phyloP scores from a whole-genome alignment of 306 rosid species.

The Gleditsia sinensis region DNA sequence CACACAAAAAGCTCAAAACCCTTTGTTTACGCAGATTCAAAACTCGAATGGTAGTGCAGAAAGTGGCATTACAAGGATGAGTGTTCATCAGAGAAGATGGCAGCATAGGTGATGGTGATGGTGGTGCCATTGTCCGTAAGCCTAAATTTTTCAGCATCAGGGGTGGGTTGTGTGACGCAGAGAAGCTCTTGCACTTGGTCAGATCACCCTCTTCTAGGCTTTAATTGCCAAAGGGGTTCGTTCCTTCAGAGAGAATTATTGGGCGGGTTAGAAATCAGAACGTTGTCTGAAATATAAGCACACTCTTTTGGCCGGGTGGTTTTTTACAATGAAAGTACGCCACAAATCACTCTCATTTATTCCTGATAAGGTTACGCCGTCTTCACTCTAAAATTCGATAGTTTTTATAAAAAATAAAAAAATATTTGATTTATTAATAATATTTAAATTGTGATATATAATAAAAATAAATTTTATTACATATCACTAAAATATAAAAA shows the following conservation, averaged over 20 bases:
- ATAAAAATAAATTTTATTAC: too few relatives aligned
- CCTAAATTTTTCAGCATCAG: constrained; percentile 10
- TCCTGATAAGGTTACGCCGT: too few relatives aligned
- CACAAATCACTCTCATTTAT: too few relatives aligned
- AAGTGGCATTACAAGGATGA: constrained; percentile 1
- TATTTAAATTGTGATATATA: too few relatives aligned
- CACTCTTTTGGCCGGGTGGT: not conserved
- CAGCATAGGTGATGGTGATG: constrained; percentile 29
- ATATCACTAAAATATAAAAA: too few relatives aligned
- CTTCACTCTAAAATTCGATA: too few relatives aligned
- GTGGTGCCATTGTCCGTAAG: constrained; percentile 24
- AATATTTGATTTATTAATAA: too few relatives aligned
- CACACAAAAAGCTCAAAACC: constrained; percentile 30
- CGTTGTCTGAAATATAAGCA: too few relatives aligned
- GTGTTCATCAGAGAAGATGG: constrained; percentile 26
- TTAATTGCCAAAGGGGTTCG: constrained; percentile 4
- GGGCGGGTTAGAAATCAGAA: not conserved
- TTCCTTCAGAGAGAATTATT: too few relatives aligned
- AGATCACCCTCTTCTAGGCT: constrained; percentile 10
- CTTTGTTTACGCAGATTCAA: constrained; percentile 22
- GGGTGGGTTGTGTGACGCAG: constrained; percentile 21
- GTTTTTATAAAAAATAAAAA: too few relatives aligned
- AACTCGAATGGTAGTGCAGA: constrained; percentile 7
- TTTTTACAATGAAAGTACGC: too few relatives aligned
- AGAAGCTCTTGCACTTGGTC: constrained; percentile 2